Base-by-base conservation (phyloP, 139 green algal genomes). In the Chlorella sp. region DNA sequence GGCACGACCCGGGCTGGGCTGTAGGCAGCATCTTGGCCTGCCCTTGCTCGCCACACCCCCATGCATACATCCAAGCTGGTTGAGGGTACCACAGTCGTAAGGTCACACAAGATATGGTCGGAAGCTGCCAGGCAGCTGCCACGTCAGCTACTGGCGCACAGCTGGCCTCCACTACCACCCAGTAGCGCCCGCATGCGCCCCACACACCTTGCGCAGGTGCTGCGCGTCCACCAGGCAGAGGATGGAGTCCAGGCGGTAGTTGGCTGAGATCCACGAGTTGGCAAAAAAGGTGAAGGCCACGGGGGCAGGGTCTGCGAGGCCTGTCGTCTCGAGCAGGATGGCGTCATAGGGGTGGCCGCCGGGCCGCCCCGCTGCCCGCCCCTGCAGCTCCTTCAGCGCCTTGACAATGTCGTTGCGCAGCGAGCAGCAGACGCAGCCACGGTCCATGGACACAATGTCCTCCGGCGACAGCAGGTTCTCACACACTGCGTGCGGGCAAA, bases 201-300 rank as follows among this genome's bases (percentile, higher is more conserved):
- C 26, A 42, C 87, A 24, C 81, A 89, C 88, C 53, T 57, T 53
- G 15, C 42, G 61, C 24, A 97, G 86, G 88, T 97, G 93, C 87
- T 94, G 88, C 7, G 95, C 94, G 86, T 97, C 95, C 76, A 97
- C 95, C 3, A 97, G 93, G 88, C 95, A 98, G 89, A 97, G 91
- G 77, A 98, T 97, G 78, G 89, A 95, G 91, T 98, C 96, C 21
- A 98, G 92, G 77, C 93, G 89, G 88, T 94, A 98, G 80, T 95
- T 95, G 32, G 86, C 90, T 0, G 93, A 95, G 34, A 97, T 95
- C 96, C 96, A 98, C n/a, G 95, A 92, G 91, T 98, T 97, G 26
- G 96, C 93, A 73, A 98, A 97, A 87, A 98, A 98, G 7, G 96
- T 98, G 92, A 97, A 97, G 3, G 95, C 96, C 16, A 98, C 94